Base-by-base conservation (phyloP, 2,329 filamentous ascomycete species). In the Diaporthe destruens region DNA sequence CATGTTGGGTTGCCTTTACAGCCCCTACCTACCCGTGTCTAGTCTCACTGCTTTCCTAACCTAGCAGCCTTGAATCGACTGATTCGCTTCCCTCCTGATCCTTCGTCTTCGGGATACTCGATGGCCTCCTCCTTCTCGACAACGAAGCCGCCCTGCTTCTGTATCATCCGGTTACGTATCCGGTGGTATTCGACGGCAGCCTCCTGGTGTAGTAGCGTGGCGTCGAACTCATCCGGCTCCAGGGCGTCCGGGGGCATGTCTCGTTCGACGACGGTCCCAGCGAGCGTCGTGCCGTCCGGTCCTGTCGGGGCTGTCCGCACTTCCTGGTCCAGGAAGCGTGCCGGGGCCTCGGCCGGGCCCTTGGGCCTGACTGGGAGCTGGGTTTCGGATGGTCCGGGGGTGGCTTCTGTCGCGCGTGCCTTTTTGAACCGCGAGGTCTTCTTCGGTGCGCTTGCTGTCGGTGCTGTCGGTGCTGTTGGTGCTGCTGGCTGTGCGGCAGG, bases 151-250 rank as follows among this genome's bases (percentile, higher is more conserved):
- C 95, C 95, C 77, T 96, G 90, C 77, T 91, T 89, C 76, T 94
- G 90, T 69, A 98, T 95, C 82, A 97, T 91, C 78, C 89, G 90
- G 80, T 95, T 97, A 25, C 96, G 92, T 81, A 94, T 87, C 56
- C 90, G 91, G 80, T 97, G 93, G 81, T 97, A 97, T 79, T 97
- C 93, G 49, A 90, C 89, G 9, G 93, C 92, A 18, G 97, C 91
- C 80, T 97, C 93, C 75, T 93, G 91, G 69, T 93, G 88, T 66
- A 96, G 85, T 39, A 95, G 84, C 25, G 90, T 86, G 6, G 93
- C 89, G 76, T 98, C 93, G 51, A 96, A 85, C 75, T 93, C 91
- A 76, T 93, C 89, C 0, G 90, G 89, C 74, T 82, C 81, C 54
- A 74, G 78, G 9, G 80, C 76, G 34, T 76, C 76, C 1, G 76